A percentile compares a stretch with the other conserved stretches of the same genome.
phyloP scores from a whole-genome alignment of 192 early-diverging fungal species.

The Globomyces pollinis-pini region DNA sequence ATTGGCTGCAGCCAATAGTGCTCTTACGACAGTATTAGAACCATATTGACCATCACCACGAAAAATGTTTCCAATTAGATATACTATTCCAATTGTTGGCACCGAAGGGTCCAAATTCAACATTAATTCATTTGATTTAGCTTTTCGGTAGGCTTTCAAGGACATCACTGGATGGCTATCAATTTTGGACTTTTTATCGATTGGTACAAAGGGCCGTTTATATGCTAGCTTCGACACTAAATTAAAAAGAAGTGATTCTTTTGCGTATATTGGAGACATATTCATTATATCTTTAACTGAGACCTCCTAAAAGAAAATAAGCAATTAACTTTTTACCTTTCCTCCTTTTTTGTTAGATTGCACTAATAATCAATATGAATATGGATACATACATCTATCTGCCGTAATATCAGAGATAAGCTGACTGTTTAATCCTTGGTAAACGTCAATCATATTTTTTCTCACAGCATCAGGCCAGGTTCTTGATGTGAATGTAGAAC shows the following conservation, averaged over 20 bases:
- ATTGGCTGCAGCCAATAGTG: constrained; percentile 45
- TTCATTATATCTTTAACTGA: constrained; percentile 44
- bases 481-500: constrained; percentile 41
- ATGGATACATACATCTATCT: too few relatives aligned
- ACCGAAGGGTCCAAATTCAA: neutral
- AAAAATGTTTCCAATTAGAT: constrained; percentile 50
- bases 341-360: too few relatives aligned
- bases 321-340: neutral
- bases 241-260: constrained; percentile 39
- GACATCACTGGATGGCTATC: constrained; percentile 17
- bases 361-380: too few relatives aligned
- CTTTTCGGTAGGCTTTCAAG: constrained; percentile 6
- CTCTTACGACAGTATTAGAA: constrained; percentile 35
- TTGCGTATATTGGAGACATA: constrained; percentile 44
- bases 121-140: neutral
- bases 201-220: constrained; percentile 31
- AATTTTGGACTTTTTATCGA: constrained; percentile 27
- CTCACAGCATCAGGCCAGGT: constrained; percentile 41
- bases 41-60: constrained; percentile 35
- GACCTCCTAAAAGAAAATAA: neutral
- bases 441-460: constrained; percentile 55
- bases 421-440: too few relatives aligned
- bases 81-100: constrained; percentile 56
- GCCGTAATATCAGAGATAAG: too few relatives aligned
- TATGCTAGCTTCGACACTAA: constrained; percentile 50